phyloP scores from a whole-genome alignment of 345 rosid genomes.

The Theobroma cacao region DNA sequence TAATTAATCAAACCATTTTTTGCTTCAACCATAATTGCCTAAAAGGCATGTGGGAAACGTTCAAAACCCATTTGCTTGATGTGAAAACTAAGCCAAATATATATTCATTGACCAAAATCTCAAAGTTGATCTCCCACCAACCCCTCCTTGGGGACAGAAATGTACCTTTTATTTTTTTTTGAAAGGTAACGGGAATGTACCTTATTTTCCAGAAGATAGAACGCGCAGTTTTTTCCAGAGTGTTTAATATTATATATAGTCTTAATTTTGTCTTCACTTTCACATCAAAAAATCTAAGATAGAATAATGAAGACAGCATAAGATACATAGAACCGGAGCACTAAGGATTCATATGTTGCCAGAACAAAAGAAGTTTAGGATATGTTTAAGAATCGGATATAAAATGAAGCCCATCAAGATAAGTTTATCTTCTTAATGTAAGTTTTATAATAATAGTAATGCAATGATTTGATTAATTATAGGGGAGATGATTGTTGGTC shows the following conservation, averaged over 20 bases:
- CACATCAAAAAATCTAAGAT: neutral
- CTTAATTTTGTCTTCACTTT: neutral
- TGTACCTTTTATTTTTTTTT: too few species aligned
- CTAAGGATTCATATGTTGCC: neutral
- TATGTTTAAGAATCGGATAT: neutral
- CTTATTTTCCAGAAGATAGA: too few species aligned
- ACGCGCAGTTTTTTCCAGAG: too few species aligned
- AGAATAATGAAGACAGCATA: neutral
- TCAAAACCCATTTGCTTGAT: neutral
- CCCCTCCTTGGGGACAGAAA: neutral
- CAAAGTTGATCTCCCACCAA: conserved; percentile 11
- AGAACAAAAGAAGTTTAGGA: neutral
- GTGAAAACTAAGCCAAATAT: neutral
- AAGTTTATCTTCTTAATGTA: neutral
- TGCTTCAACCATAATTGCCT: neutral
- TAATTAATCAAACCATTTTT: neutral
- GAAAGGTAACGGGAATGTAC: too few species aligned
- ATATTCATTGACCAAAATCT: neutral
- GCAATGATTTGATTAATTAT: neutral
- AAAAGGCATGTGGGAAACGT: neutral
- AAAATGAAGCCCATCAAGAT: neutral
- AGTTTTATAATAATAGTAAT: neutral
- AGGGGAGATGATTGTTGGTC: conserved; percentile 99
- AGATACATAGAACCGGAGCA: neutral
- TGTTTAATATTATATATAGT: too few species aligned